A percentile compares a stretch with the other conserved stretches of the same genome.
phyloP scores from a whole-genome alignment of 1,139 yeast species.

The Diutina pseudorugosa region DNA sequence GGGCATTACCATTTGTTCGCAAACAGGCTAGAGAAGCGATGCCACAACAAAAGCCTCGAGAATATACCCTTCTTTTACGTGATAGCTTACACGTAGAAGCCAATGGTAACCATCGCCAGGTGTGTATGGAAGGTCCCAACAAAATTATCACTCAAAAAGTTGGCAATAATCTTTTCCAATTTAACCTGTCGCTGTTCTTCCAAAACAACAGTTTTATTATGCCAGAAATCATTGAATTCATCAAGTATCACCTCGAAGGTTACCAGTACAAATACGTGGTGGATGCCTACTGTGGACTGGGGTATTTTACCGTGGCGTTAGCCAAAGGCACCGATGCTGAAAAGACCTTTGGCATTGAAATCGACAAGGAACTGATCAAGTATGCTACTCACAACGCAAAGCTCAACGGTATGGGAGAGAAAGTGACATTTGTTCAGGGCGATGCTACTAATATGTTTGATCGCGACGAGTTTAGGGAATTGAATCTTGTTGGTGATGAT shows the following conservation, averaged over 20 bases:
- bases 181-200: slow-evolving; percentile 23
- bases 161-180: slow-evolving; percentile 20
- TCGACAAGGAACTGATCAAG: slow-evolving; percentile 20
- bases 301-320: slow-evolving; percentile 31
- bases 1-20: slow-evolving; percentile 10
- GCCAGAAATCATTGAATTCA: slow-evolving; percentile 22
- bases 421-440: slow-evolving; percentile 25
- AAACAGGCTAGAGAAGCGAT: slow-evolving; percentile 6
- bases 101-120: slow-evolving; percentile 17
- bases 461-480: slow-evolving; percentile 13
- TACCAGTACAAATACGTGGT: slow-evolving; percentile 17
- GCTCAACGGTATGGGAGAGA: slow-evolving; percentile 19
- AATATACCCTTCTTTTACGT: slow-evolving; percentile 16
- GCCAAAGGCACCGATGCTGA: slow-evolving; percentile 17
- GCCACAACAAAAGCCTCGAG: slow-evolving; percentile 7
- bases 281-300: slow-evolving; percentile 37
- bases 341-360: slow-evolving; percentile 33
- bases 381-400: slow-evolving; percentile 30
- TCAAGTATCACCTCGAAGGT: slow-evolving; percentile 13
- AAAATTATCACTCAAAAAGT: slow-evolving; percentile 20
- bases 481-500: slow-evolving; percentile 14
- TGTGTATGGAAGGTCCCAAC: slow-evolving; percentile 16
- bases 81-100: slow-evolving; percentile 22
- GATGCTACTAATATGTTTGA: slow-evolving; percentile 24
- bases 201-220: slow-evolving; percentile 24